phyloP scores from a whole-genome alignment of 768 basidiomycete species.

The Rhodotorula toruloides region DNA sequence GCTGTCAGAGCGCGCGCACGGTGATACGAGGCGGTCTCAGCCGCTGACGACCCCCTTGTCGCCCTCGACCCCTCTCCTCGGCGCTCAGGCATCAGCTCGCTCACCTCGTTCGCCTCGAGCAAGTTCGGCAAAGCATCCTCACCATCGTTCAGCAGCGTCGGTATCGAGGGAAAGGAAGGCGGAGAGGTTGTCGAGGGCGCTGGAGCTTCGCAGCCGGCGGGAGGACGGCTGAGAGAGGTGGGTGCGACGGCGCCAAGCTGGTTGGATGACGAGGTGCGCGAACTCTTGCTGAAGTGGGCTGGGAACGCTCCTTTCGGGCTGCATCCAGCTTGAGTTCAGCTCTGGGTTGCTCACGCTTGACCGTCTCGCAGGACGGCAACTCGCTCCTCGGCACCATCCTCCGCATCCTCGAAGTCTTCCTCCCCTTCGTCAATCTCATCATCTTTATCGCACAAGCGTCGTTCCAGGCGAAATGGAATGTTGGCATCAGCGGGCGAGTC shows the following conservation, averaged over 20 bases:
- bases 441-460: conserved; percentile 38
- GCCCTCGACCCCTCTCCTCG: not conserved
- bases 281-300: not conserved
- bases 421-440: conserved; percentile 27
- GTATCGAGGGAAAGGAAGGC: conserved; percentile 14
- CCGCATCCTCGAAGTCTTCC: conserved; percentile 14
- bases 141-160: not conserved
- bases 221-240: not conserved
- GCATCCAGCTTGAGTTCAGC: too few species aligned
- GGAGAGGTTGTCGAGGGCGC: conserved; percentile 4
- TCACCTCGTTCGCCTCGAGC: not conserved
- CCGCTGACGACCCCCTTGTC: not conserved
- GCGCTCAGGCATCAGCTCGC: not conserved
- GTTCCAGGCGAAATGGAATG: conserved; percentile 33
- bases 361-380: conserved; percentile 15
- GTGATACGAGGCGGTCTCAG: not conserved
- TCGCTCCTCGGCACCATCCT: conserved; percentile 10
- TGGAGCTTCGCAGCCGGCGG: not conserved
- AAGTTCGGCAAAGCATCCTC: not conserved
- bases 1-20: not conserved
- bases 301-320: not conserved
- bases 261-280: conserved; percentile 12
- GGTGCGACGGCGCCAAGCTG: not conserved
- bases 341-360: too few species aligned
- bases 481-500: conserved; percentile 29